Conservation (phyloP, 2,329 filamentous ascomycete genomes). For the Orbilia brochopaga region DNA sequence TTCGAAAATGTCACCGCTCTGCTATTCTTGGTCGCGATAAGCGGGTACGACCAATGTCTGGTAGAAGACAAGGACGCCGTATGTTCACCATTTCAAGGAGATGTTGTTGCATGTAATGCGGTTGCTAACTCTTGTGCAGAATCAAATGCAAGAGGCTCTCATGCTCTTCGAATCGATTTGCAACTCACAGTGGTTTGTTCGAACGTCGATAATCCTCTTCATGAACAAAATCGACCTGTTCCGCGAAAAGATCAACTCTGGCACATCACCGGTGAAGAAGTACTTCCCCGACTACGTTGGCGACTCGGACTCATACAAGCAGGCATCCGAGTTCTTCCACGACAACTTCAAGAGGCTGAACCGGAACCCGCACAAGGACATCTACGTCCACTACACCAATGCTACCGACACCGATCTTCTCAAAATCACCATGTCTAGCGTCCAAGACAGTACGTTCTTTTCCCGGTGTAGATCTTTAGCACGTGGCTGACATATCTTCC, state of each 20-base stretch:
- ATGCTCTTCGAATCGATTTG: slow-evolving; percentile 87
- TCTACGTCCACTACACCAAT: slow-evolving; percentile 67
- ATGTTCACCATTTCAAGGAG: slow-evolving; percentile 59
- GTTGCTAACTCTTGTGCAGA: slow-evolving; percentile 61
- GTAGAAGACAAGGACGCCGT: slow-evolving; percentile 96
- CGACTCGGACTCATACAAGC: slow-evolving; percentile 72
- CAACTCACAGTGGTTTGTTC: slow-evolving; percentile 84
- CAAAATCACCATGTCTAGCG: slow-evolving; percentile 84
- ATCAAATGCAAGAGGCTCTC: slow-evolving; percentile 88
- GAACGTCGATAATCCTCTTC: slow-evolving; percentile 81
- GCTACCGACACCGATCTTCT: slow-evolving; percentile 73
- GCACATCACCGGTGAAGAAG: slow-evolving; percentile 71
- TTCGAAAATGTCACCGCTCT: slow-evolving; percentile 93
- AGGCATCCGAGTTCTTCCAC: slow-evolving; percentile 79
- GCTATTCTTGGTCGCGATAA: slow-evolving; percentile 91
- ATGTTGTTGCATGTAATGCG: not conserved
- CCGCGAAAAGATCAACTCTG: slow-evolving; percentile 70
- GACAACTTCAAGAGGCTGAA: slow-evolving; percentile 81
- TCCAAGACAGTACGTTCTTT: slow-evolving; percentile 68
- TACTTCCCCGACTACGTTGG: slow-evolving; percentile 82
- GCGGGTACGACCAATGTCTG: slow-evolving; percentile 93
- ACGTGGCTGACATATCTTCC: slow-evolving; percentile 17
- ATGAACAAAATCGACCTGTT: slow-evolving; percentile 89
- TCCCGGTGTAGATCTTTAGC: not conserved
- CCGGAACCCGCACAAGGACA: slow-evolving; percentile 65